A percentile compares a stretch with the other conserved stretches of the same genome.
Evolutionary conservation across 768 basidiomycete species (phyloP).

Genomic region (Neoboletus magnificus): DNA sequence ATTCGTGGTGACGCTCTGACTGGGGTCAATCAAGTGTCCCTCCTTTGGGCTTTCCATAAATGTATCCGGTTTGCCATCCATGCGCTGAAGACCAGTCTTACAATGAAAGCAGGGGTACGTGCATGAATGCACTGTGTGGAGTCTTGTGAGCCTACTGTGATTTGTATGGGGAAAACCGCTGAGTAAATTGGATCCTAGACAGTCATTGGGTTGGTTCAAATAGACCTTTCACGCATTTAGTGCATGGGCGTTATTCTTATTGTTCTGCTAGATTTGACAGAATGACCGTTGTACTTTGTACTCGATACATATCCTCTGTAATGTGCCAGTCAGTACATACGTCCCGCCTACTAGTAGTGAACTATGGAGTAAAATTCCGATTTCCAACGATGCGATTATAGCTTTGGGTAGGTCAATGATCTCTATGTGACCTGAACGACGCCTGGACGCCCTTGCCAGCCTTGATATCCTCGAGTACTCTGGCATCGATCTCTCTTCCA

Average conservation of each 20-base stretch:
- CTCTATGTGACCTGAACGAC: constrained; percentile 76
- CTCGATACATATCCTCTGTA: constrained; percentile 18
- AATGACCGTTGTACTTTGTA: constrained; percentile 18
- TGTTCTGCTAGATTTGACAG: constrained; percentile 19
- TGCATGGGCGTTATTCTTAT: constrained; percentile 11
- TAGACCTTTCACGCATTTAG: constrained; percentile 4
- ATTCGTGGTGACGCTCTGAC: constrained; percentile 5
- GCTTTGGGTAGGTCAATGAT: constrained; percentile 31
- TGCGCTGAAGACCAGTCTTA: constrained; percentile 45
- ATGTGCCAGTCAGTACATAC: constrained; percentile 6
- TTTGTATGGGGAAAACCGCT: background rate
- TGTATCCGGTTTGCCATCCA: constrained; percentile 52
- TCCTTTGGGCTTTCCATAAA: constrained; percentile 58
- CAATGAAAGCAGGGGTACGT: constrained; percentile 42
- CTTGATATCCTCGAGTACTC: constrained; percentile 71
- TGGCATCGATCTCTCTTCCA: constrained; percentile 62
- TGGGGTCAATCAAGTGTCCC: constrained; percentile 42
- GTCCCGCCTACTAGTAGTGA: background rate
- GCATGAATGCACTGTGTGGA: constrained; percentile 17
- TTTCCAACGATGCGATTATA: background rate
- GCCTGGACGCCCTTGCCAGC: constrained; percentile 71
- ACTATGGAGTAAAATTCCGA: background rate
- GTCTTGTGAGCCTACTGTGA: constrained; percentile 1
- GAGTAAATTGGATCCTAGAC: background rate
- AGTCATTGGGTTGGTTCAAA: background rate